Percentiles rank a stretch among this genome's conserved stretches.
These are phyloP conservation scores for Fusarium sp. DNA, from an alignment of 2,329 filamentous ascomycete genomes.

Conservation along the genomic window DNA sequence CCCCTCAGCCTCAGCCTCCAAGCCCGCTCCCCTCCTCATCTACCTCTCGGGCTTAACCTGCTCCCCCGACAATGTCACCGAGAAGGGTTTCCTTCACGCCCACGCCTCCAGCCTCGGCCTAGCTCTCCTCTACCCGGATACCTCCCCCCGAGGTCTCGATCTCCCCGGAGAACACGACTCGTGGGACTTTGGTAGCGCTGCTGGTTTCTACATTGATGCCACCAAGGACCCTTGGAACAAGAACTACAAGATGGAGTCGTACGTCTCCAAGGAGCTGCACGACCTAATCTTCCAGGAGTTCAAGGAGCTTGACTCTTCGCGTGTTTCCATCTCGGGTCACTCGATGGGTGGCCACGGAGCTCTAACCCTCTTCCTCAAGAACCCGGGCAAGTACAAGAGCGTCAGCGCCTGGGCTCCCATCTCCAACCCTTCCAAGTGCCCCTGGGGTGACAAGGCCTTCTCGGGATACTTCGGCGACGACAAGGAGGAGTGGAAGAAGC, in stretches of 20 bases:
- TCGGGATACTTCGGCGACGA: conserved; percentile 87
- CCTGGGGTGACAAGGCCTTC: conserved; percentile 98
- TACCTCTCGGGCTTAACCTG: conserved; percentile 96
- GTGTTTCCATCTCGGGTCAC: conserved; percentile 90
- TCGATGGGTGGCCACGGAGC: conserved; percentile 98
- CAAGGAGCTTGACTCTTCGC: conserved; percentile 73
- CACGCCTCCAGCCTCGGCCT: conserved; percentile 83
- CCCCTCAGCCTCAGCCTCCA: conserved; percentile 68
- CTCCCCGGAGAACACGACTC: conserved; percentile 87
- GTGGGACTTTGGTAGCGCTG: conserved; percentile 93
- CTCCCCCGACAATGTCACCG: conserved; percentile 86
- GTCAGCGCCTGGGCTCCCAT: conserved; percentile 94
- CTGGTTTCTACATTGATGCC: conserved; percentile 95
- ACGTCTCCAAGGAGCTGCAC: conserved; percentile 91
- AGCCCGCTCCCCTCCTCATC: conserved; percentile 82
- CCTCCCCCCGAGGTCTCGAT: conserved; percentile 85
- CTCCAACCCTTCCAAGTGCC: conserved; percentile 84
- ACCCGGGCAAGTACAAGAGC: conserved; percentile 89
- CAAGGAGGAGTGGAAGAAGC: conserved; percentile 82
- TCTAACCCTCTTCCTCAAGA: conserved; percentile 89
- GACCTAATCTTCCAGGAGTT: conserved; percentile 78
- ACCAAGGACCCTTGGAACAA: conserved; percentile 77
- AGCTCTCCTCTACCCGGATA: conserved; percentile 96
- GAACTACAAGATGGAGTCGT: conserved; percentile 95
- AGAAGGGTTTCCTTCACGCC: conserved; percentile 92